These are phyloP conservation scores for Phytophthora sojae DNA, from an alignment of 352 stramenopile genomes.

Conservation along the genomic window DNA sequence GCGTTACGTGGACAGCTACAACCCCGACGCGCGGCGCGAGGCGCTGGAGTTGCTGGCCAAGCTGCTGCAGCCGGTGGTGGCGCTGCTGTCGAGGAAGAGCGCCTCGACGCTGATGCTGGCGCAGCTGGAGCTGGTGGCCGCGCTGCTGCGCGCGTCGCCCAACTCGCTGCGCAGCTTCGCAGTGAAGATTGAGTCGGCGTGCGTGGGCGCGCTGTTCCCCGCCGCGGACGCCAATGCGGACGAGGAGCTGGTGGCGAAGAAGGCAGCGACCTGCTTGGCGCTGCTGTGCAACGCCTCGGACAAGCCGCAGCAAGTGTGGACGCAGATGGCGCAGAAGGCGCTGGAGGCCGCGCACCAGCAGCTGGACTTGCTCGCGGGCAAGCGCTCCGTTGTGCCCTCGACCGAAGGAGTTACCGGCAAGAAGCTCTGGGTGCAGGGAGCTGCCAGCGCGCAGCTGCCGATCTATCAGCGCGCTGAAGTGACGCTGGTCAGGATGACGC, in stretches of 20 bases:
- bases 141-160: constrained; percentile 59
- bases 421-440: constrained; percentile 70
- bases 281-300: constrained; percentile 69
- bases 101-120: constrained; percentile 22
- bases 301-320: constrained; percentile 69
- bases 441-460: constrained; percentile 41
- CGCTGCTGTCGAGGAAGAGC: constrained; percentile 49
- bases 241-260: constrained; percentile 22
- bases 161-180: constrained; percentile 65
- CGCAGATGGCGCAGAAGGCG: constrained; percentile 66
- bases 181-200: constrained; percentile 72
- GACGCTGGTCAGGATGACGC: constrained; percentile 47
- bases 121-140: constrained; percentile 53
- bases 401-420: constrained; percentile 45
- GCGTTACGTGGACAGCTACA: constrained; percentile 57
- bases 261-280: constrained; percentile 53
- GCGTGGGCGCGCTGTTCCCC: constrained; percentile 36
- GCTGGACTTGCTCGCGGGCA: constrained; percentile 70
- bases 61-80: constrained; percentile 61
- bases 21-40: constrained; percentile 65
- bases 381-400: constrained; percentile 34
- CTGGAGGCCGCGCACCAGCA: constrained; percentile 71
- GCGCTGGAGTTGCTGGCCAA: constrained; percentile 68
- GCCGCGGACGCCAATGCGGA: constrained; percentile 26
- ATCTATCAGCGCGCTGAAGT: constrained; percentile 69